These are phyloP conservation scores for Colletotrichum horii DNA, from an alignment of 2,329 filamentous ascomycete species.

Conservation along the genomic window DNA sequence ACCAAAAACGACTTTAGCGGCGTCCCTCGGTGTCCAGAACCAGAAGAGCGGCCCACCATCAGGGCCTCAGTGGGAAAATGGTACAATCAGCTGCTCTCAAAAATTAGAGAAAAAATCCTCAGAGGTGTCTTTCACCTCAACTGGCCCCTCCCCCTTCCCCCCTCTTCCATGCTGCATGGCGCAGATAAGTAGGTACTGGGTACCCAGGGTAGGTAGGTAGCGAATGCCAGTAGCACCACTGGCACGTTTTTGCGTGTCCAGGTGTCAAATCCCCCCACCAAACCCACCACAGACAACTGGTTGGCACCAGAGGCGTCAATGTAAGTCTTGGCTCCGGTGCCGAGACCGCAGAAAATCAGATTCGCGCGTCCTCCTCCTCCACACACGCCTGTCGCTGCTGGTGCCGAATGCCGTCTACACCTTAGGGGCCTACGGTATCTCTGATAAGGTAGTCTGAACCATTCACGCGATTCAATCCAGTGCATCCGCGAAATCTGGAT, in stretches of 20 bases:
- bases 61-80: neutral
- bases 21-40: slow-evolving; percentile 15
- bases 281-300: slow-evolving; percentile 6
- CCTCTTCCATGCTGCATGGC: neutral
- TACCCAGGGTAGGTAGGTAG: neutral
- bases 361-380: neutral
- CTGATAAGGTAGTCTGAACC: neutral
- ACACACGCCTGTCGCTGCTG: neutral
- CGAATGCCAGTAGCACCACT: neutral
- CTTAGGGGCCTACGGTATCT: neutral
- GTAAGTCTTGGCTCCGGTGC: slow-evolving; percentile 4
- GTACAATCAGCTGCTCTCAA: slow-evolving; percentile 3
- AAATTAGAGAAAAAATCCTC: neutral
- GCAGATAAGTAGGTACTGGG: neutral
- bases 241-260: neutral
- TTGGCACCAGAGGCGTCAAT: neutral
- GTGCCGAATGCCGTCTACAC: neutral
- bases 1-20: neutral
- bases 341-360: slow-evolving; percentile 17
- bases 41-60: slow-evolving; percentile 2
- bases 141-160: neutral
- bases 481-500: neutral
- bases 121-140: neutral
- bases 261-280: neutral
- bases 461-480: neutral